Evolutionary conservation across 306 rosid genomes (phyloP).

Genomic region (Cicer judaicum): DNA sequence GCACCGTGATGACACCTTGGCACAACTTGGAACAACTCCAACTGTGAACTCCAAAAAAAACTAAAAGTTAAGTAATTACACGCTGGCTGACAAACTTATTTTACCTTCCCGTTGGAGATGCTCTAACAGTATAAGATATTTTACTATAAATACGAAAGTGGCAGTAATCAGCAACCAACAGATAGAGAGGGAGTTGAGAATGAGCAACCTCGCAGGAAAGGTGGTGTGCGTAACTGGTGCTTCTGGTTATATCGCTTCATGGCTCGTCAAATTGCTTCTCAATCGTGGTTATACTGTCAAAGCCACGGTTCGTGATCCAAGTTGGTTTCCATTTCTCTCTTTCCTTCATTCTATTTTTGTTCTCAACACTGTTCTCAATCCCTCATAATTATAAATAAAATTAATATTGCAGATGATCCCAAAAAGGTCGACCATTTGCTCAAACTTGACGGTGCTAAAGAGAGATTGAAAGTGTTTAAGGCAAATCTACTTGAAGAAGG

Average conservation of each 20-base stretch:
- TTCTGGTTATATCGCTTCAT: conserved; percentile 60
- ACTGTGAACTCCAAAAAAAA: too few species aligned
- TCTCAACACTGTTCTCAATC: too few species aligned
- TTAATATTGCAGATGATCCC: conserved; percentile 46
- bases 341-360: not conserved
- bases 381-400: not conserved
- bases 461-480: conserved; percentile 53
- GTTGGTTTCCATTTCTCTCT: conserved; percentile 17
- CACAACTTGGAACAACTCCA: too few species aligned
- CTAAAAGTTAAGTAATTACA: too few species aligned
- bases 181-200: not conserved
- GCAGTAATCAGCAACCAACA: too few species aligned
- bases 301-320: conserved; percentile 57
- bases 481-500: conserved; percentile 67
- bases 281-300: conserved; percentile 53
- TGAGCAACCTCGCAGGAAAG: conserved; percentile 44
- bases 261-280: conserved; percentile 54
- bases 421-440: conserved; percentile 51
- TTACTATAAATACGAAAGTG: too few species aligned
- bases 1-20: too few species aligned
- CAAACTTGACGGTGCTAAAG: conserved; percentile 64
- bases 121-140: too few species aligned
- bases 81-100: too few species aligned
- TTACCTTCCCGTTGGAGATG: too few species aligned
- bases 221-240: conserved; percentile 63